Percentiles rank a stretch among this genome's conserved stretches.
Conservation (phyloP, 768 basidiomycete genomes). For the Russula vinacea region DNA sequence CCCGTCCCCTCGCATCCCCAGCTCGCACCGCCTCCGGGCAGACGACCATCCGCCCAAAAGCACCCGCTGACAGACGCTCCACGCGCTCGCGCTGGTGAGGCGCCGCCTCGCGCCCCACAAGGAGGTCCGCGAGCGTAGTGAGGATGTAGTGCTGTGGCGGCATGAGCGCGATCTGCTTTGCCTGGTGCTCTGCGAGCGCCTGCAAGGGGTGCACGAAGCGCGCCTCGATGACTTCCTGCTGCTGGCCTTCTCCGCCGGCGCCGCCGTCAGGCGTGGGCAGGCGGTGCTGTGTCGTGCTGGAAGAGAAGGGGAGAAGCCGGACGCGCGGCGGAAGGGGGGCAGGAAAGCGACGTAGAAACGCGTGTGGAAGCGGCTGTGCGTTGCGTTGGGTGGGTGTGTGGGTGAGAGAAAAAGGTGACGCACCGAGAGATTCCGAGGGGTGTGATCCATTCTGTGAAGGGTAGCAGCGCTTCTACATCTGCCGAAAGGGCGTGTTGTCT, state of each 20-base stretch:
- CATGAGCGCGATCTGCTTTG: slow-evolving; percentile 56
- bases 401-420: slow-evolving; percentile 21
- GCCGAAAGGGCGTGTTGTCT: slow-evolving; percentile 43
- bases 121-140: slow-evolving; percentile 53
- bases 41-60: slow-evolving; percentile 61
- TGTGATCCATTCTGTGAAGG: slow-evolving; percentile 75
- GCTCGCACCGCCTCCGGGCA: slow-evolving; percentile 52
- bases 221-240: slow-evolving; percentile 65
- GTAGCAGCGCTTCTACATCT: slow-evolving; percentile 50
- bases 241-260: slow-evolving; percentile 53
- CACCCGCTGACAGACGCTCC: slow-evolving; percentile 46
- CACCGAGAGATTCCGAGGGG: slow-evolving; percentile 55
- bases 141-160: slow-evolving; percentile 75
- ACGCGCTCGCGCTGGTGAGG: slow-evolving; percentile 47
- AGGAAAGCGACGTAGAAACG: slow-evolving; percentile 69
- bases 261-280: slow-evolving; percentile 68
- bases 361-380: slow-evolving; percentile 61
- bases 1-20: slow-evolving; percentile 41
- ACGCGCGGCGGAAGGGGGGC: slow-evolving; percentile 38
- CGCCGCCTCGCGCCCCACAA: slow-evolving; percentile 45
- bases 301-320: slow-evolving; percentile 40
- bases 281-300: slow-evolving; percentile 53
- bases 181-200: slow-evolving; percentile 52
- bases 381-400: neutral
- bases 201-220: slow-evolving; percentile 58